Conservation (phyloP, 169 alveolate genomes). For the Plasmodium knowlesi region DNA sequence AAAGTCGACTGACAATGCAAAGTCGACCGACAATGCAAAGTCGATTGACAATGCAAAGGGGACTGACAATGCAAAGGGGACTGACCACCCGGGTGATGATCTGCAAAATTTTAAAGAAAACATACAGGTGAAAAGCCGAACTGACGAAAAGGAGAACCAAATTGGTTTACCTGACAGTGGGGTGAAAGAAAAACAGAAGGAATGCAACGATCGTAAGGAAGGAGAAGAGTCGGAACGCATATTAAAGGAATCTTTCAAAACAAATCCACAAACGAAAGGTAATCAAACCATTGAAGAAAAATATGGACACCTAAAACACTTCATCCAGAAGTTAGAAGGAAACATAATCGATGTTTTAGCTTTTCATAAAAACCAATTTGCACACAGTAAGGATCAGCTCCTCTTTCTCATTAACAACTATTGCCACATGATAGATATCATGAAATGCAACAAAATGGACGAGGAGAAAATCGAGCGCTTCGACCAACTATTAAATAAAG, state of each 20-base stretch:
- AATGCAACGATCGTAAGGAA: neutral
- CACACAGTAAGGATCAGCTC: conserved; percentile 6
- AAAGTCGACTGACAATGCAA: no score
- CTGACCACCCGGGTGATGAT: neutral
- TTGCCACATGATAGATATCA: conserved; percentile 16
- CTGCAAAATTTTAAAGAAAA: neutral
- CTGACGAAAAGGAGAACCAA: neutral
- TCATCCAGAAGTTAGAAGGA: conserved; percentile 21
- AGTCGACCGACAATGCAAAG: no score
- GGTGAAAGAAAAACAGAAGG: no score
- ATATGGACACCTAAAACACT: conserved; percentile 1
- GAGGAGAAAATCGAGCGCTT: conserved; percentile 27
- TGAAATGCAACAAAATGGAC: conserved; percentile 4
- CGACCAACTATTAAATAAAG: conserved; percentile 24
- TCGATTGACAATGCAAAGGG: no score
- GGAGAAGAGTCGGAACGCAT: neutral
- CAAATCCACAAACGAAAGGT: neutral
- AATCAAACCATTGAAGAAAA: neutral
- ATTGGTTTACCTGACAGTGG: neutral
- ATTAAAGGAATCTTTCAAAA: neutral
- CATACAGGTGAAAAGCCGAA: neutral
- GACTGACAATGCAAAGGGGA: neutral
- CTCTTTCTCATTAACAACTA: conserved; percentile 53
- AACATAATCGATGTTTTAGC: neutral
- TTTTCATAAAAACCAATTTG: neutral